These are phyloP conservation scores for Arctostaphylos glauca DNA, from an alignment of 148 eudicot species.

Conservation along the genomic window DNA sequence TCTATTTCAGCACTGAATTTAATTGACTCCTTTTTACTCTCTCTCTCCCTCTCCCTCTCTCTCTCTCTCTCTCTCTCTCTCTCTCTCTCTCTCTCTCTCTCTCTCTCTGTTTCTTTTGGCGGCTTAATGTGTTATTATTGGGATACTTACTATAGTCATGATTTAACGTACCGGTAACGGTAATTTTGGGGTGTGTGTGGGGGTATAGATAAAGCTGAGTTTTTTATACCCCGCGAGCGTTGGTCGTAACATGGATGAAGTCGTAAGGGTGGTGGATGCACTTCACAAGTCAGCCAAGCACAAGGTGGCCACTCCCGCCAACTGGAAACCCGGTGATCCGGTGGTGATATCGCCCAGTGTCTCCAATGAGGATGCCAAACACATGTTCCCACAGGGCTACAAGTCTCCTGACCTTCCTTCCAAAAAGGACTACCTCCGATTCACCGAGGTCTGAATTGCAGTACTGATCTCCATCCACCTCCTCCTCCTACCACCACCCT, in stretches of 20 bases:
- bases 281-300: slow-evolving; percentile 59
- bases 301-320: slow-evolving; percentile 77
- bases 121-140: too few relatives aligned
- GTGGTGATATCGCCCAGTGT: slow-evolving; percentile 80
- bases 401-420: slow-evolving; percentile 66
- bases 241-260: slow-evolving; percentile 90
- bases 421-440: slow-evolving; percentile 64
- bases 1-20: neutral
- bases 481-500: neutral
- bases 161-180: neutral
- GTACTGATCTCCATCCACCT: too few relatives aligned
- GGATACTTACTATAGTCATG: too few relatives aligned
- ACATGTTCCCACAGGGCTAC: slow-evolving; percentile 73
- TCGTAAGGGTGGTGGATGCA: slow-evolving; percentile 75
- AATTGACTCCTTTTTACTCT: too few relatives aligned
- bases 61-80: too few relatives aligned
- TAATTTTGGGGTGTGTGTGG: neutral
- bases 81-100: too few relatives aligned
- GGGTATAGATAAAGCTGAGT: slow-evolving; percentile 64
- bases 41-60: too few relatives aligned
- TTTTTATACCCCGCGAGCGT: slow-evolving; percentile 84
- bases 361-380: slow-evolving; percentile 51
- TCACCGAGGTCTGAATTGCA: slow-evolving; percentile 43
- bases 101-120: too few relatives aligned
- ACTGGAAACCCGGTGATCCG: slow-evolving; percentile 78